These are phyloP conservation scores for Grigorovia jiainica DNA, from an alignment of 805 yeast genomes.

Conservation along the genomic window DNA sequence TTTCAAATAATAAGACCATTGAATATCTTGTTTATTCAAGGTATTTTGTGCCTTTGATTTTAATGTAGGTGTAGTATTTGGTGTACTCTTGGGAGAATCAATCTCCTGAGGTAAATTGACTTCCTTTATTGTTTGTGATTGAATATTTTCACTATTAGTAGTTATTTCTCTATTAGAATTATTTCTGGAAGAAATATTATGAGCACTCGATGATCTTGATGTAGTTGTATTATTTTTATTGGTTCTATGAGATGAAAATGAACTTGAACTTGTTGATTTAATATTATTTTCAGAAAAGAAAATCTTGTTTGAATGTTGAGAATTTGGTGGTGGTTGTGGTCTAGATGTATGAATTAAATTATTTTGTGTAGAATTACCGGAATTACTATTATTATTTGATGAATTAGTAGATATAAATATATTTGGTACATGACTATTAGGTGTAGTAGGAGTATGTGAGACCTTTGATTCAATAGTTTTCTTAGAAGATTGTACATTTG, in stretches of 20 bases:
- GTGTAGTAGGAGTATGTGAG: not conserved
- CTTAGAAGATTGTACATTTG: not conserved
- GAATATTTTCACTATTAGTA: not conserved
- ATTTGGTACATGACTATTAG: not conserved
- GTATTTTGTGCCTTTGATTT: not conserved
- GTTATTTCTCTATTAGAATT: not conserved
- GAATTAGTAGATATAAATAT: not conserved
- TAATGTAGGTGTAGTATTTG: conserved; percentile 13
- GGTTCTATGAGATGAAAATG: not conserved
- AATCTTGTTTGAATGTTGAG: not conserved
- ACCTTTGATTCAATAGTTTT: not conserved
- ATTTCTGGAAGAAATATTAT: not conserved
- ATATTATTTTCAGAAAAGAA: not conserved
- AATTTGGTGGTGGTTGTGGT: conserved; percentile 1
- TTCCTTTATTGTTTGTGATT: conserved; percentile 1
- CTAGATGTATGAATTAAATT: not conserved
- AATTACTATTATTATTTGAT: not conserved
- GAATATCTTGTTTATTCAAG: conserved; percentile 43
- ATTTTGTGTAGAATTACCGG: conserved; percentile 1
- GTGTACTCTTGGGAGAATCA: not conserved
- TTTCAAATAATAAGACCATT: conserved; percentile 47
- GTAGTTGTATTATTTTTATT: not conserved
- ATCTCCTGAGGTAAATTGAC: not conserved
- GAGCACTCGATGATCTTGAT: not conserved
- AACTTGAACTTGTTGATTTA: not conserved